Evolutionary conservation across 805 yeast genomes (phyloP).

Genomic region (Kodamaea hsintzibuensis): DNA sequence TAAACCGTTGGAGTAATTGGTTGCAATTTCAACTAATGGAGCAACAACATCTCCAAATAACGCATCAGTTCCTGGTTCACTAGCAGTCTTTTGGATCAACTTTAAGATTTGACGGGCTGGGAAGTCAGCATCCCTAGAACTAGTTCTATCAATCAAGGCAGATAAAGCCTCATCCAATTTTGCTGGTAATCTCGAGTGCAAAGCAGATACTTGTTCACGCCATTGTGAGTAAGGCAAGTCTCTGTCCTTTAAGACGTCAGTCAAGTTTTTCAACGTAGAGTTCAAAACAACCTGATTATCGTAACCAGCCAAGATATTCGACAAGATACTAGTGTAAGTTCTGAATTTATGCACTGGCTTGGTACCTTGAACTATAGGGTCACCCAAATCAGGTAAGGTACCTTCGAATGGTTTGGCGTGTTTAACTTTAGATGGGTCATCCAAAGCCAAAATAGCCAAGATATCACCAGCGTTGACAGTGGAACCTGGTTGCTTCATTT

Average conservation of each 20-base stretch:
- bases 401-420: conserved; percentile 96
- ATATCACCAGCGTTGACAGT: conserved; percentile 96
- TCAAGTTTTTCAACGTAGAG: conserved; percentile 70
- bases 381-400: conserved; percentile 84
- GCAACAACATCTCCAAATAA: conserved; percentile 60
- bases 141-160: conserved; percentile 65
- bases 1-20: conserved; percentile 71
- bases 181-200: conserved; percentile 85
- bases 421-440: conserved; percentile 95
- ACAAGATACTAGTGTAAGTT: conserved; percentile 57
- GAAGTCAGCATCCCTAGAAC: conserved; percentile 74
- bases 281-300: conserved; percentile 96
- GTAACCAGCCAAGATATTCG: conserved; percentile 83
- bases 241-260: conserved; percentile 72
- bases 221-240: conserved; percentile 93
- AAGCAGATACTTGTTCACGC: conserved; percentile 80
- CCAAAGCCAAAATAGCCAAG: conserved; percentile 88
- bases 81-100: conserved; percentile 60
- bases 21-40: conserved; percentile 74
- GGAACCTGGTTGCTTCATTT: conserved; percentile 98
- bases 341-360: conserved; percentile 79
- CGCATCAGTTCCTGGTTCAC: conserved; percentile 52
- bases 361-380: conserved; percentile 78
- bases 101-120: conserved; percentile 86
- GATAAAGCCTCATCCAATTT: conserved; percentile 69